Conservation (phyloP, 768 basidiomycete genomes). For the Mycena floridula region DNA sequence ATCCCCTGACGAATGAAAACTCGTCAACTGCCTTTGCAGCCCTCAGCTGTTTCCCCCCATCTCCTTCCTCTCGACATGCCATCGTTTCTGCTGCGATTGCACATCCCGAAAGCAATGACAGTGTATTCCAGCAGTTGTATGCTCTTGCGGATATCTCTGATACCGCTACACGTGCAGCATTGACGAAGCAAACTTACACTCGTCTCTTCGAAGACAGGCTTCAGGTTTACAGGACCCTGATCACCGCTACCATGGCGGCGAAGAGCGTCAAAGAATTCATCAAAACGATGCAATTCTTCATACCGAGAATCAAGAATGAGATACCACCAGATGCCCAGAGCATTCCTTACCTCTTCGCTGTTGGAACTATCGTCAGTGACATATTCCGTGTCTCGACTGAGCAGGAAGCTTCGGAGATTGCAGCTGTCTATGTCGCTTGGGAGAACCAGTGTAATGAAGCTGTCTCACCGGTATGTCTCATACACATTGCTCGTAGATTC, state of each 20-base stretch:
- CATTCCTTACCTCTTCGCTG: constrained; percentile 4
- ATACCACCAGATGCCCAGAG: constrained; percentile 9
- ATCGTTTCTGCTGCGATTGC: neutral
- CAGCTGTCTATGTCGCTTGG: constrained; percentile 10
- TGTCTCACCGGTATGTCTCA: constrained; percentile 10
- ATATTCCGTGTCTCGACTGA: constrained; percentile 8
- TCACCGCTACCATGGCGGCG: constrained; percentile 7
- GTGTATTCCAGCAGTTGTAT: constrained; percentile 2
- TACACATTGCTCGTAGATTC: constrained; percentile 2
- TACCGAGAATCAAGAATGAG: constrained; percentile 14
- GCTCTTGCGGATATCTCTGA: constrained; percentile 12
- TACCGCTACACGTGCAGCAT: constrained; percentile 6
- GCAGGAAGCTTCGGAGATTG: constrained; percentile 10
- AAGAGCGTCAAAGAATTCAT: constrained; percentile 8
- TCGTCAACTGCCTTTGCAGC: constrained; percentile 3
- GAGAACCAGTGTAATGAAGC: constrained; percentile 14
- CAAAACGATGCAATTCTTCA: constrained; percentile 11
- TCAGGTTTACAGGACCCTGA: constrained; percentile 8
- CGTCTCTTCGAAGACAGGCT: constrained; percentile 11
- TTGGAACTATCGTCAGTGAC: constrained; percentile 1
- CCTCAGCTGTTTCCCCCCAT: constrained; percentile 4
- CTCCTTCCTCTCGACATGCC: constrained; percentile 8
- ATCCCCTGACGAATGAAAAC: neutral
- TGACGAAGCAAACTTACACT: constrained; percentile 11
- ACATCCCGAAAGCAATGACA: neutral